These are phyloP conservation scores for Benincasa hispida DNA, from an alignment of 306 rosid species.

Conservation along the genomic window DNA sequence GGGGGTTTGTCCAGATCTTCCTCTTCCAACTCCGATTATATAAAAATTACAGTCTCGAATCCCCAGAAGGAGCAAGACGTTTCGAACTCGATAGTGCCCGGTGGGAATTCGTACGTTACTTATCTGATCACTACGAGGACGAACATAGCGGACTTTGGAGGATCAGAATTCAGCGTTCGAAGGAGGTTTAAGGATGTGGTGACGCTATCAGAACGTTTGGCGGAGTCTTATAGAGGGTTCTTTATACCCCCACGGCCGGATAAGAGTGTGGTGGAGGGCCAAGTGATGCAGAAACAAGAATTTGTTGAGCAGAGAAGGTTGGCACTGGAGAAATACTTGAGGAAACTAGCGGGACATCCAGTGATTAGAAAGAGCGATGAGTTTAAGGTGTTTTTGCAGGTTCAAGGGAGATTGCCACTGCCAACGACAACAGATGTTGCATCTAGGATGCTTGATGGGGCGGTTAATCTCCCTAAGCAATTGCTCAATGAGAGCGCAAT, in stretches of 20 bases:
- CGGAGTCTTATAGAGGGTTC: slow-evolving; percentile 71
- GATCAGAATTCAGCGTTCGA: slow-evolving; percentile 52
- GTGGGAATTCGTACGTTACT: slow-evolving; percentile 45
- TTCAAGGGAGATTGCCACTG: slow-evolving; percentile 55
- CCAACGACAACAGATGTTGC: slow-evolving; percentile 46
- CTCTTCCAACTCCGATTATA: slow-evolving; percentile 36
- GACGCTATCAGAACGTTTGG: slow-evolving; percentile 59
- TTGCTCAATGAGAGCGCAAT: slow-evolving; percentile 44
- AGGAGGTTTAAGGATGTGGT: slow-evolving; percentile 83
- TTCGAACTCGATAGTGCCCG: slow-evolving; percentile 68
- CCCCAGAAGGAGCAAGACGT: slow-evolving; percentile 75
- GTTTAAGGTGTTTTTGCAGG: slow-evolving; percentile 61
- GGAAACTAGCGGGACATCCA: slow-evolving; percentile 61
- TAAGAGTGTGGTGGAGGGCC: slow-evolving; percentile 88
- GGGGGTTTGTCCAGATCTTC: slow-evolving; percentile 31
- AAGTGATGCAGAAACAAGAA: slow-evolving; percentile 91
- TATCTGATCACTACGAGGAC: slow-evolving; percentile 71
- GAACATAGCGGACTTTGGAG: slow-evolving; percentile 49
- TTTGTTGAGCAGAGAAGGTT: slow-evolving; percentile 90
- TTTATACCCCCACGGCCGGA: slow-evolving; percentile 87
- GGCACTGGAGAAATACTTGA: slow-evolving; percentile 75
- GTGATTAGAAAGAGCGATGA: slow-evolving; percentile 78
- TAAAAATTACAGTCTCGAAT: slow-evolving; percentile 60
- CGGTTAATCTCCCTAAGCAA: slow-evolving; percentile 70
- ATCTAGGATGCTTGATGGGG: slow-evolving; percentile 92